These are phyloP conservation scores for Zygotorulaspora florentina DNA, from an alignment of 805 yeast genomes.

Conservation along the genomic window DNA sequence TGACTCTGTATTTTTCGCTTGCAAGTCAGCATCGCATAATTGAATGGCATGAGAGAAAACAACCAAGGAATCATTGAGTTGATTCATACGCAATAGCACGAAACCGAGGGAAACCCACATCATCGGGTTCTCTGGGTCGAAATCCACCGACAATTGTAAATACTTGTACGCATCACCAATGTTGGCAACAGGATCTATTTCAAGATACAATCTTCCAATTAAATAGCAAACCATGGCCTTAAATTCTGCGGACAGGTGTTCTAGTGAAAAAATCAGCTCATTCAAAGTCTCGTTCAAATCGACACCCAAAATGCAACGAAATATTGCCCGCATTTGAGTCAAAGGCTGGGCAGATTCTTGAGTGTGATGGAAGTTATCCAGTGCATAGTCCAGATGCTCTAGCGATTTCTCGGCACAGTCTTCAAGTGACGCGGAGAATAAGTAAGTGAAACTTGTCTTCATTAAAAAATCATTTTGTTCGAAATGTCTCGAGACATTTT, in stretches of 20 bases:
- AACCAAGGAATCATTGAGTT: conserved; percentile 60
- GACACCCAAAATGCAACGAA: conserved; percentile 6
- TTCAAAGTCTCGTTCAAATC: conserved; percentile 5
- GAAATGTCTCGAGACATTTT: conserved; percentile 7
- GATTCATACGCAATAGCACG: conserved; percentile 53
- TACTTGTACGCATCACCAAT: conserved; percentile 19
- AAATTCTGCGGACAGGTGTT: conserved; percentile 4
- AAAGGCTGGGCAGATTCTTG: conserved; percentile 12
- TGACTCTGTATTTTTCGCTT: neutral
- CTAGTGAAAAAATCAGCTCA: conserved; percentile 9
- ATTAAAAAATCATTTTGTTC: conserved; percentile 10
- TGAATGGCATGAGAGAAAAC: conserved; percentile 65
- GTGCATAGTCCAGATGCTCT: conserved; percentile 10
- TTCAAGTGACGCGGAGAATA: conserved; percentile 15
- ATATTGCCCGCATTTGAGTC: conserved; percentile 11
- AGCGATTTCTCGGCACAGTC: conserved; percentile 3
- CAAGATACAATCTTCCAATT: conserved; percentile 16
- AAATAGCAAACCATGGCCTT: conserved; percentile 15
- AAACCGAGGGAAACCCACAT: conserved; percentile 68
- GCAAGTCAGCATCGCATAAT: conserved; percentile 21
- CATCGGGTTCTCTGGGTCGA: conserved; percentile 37
- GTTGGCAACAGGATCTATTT: conserved; percentile 13
- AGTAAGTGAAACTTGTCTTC: conserved; percentile 17
- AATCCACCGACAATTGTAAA: conserved; percentile 19
- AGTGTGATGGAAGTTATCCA: conserved; percentile 12